These are phyloP conservation scores for Austroboletus rostrupii DNA, from an alignment of 1,284 basidiomycete species.

Conservation along the genomic window DNA sequence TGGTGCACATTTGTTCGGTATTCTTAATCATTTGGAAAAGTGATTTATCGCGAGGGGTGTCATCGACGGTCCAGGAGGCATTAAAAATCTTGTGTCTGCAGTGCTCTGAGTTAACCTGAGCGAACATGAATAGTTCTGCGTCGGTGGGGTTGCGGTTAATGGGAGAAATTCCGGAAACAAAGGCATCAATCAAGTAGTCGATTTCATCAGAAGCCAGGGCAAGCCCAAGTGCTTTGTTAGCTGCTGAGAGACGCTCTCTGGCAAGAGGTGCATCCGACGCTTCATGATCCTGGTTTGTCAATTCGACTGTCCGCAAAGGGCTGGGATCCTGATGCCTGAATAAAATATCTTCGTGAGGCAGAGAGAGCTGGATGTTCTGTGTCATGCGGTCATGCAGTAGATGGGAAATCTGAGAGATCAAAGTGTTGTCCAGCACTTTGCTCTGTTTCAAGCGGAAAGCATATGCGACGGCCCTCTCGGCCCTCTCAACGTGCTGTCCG, in stretches of 20 bases:
- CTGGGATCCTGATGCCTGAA: conserved; percentile 72
- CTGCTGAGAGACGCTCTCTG: conserved; percentile 60
- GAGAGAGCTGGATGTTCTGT: conserved; percentile 61
- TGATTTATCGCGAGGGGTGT: conserved; percentile 62
- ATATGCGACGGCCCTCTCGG: conserved; percentile 84
- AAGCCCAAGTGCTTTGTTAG: conserved; percentile 86
- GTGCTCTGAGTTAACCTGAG: conserved; percentile 99
- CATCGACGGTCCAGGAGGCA: conserved; percentile 92
- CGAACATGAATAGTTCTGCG: conserved; percentile 99
- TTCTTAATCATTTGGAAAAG: conserved; percentile 98
- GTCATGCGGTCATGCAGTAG: conserved; percentile 96
- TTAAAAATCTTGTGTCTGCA: conserved; percentile 99
- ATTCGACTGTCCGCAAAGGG: conserved; percentile 69
- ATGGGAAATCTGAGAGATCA: conserved; percentile 53
- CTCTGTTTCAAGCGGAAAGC: conserved; percentile 53
- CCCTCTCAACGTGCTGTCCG: conserved; percentile 62
- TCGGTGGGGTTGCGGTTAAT: conserved; percentile 86
- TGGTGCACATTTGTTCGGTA: conserved; percentile 78
- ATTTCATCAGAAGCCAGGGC: conserved; percentile 91
- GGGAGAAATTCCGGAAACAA: conserved; percentile 63
- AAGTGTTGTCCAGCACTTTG: conserved; percentile 37
- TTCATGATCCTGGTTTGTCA: conserved; percentile 35
- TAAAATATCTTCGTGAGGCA: conserved; percentile 60
- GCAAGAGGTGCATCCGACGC: conserved; percentile 34
- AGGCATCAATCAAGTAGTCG: conserved; percentile 89